Evolutionary conservation across 495 filamentous ascomycete genomes (phyloP).

Genomic region (Xylona heveae): DNA sequence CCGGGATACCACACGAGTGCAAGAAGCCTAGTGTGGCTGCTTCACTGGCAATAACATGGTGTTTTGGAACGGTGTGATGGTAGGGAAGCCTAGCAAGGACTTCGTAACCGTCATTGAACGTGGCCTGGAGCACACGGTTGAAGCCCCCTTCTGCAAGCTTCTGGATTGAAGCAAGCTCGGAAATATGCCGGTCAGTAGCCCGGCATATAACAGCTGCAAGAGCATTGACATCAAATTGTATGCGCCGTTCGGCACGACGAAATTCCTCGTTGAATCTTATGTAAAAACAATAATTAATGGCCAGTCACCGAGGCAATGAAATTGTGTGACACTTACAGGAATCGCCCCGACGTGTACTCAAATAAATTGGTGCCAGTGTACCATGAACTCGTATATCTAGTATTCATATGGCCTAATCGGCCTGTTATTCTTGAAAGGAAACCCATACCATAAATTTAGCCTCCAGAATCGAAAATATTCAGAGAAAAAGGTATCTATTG

Average conservation of each 20-base stretch:
- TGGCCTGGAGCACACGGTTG: constrained; percentile 15
- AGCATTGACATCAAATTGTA: constrained; percentile 11
- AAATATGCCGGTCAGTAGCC: constrained; percentile 3
- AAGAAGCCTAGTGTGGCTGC: constrained; percentile 23
- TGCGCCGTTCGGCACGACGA: background rate
- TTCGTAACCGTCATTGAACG: constrained; percentile 13
- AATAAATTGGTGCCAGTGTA: too few species aligned
- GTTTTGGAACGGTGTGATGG: constrained; percentile 15
- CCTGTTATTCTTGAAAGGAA: too few species aligned
- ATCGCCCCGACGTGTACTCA: background rate
- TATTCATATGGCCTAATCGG: too few species aligned
- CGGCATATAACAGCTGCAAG: constrained; percentile 11
- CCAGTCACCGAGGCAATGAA: background rate
- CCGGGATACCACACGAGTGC: constrained; percentile 14
- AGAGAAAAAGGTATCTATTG: too few species aligned
- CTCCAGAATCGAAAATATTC: too few species aligned
- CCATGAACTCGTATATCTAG: too few species aligned
- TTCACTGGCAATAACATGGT: constrained; percentile 22
- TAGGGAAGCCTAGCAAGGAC: constrained; percentile 19
- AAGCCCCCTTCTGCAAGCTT: constrained; percentile 19
- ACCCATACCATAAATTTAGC: too few species aligned
- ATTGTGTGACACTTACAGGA: background rate
- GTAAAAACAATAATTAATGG: too few species aligned
- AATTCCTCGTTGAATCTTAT: background rate
- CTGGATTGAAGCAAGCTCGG: constrained; percentile 5